Evolutionary conservation across 176 grass and related monocot genomes (phyloP).

Genomic region (Bothriochloa decipiens): DNA sequence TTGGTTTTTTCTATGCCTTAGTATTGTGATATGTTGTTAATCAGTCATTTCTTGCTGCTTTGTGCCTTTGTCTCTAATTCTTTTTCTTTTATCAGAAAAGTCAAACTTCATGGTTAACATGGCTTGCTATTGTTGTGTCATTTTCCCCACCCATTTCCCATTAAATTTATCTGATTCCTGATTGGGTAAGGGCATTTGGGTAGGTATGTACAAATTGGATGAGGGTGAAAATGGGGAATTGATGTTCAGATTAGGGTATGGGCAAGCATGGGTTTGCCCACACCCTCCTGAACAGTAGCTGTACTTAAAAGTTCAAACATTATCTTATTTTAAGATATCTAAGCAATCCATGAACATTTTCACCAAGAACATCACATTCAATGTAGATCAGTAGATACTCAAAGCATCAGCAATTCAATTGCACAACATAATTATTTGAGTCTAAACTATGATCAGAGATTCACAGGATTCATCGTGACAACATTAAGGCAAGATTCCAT

Average conservation of each 20-base stretch:
- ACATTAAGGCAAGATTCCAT: neutral
- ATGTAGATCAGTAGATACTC: neutral
- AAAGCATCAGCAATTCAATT: conserved; percentile 1
- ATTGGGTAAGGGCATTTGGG: neutral
- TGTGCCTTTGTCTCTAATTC: neutral
- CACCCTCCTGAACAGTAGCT: neutral
- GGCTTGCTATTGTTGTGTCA: neutral
- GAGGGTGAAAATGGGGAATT: neutral
- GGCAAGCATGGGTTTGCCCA: neutral
- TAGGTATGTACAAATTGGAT: neutral
- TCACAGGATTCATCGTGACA: neutral
- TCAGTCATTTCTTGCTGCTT: neutral
- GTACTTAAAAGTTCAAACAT: neutral
- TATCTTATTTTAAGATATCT: neutral
- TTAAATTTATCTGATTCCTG: neutral
- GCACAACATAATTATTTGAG: neutral
- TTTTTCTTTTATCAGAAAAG: neutral
- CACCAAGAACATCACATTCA: conserved; percentile 4
- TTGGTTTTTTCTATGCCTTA: neutral
- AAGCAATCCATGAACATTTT: conserved; percentile 1
- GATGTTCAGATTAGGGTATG: neutral
- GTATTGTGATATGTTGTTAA: neutral
- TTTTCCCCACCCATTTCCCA: neutral
- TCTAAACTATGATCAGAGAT: conserved; percentile 1
- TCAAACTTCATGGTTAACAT: neutral